phyloP scores from a whole-genome alignment of 805 yeast species.

The Cyberlindnera euphorbiae region DNA sequence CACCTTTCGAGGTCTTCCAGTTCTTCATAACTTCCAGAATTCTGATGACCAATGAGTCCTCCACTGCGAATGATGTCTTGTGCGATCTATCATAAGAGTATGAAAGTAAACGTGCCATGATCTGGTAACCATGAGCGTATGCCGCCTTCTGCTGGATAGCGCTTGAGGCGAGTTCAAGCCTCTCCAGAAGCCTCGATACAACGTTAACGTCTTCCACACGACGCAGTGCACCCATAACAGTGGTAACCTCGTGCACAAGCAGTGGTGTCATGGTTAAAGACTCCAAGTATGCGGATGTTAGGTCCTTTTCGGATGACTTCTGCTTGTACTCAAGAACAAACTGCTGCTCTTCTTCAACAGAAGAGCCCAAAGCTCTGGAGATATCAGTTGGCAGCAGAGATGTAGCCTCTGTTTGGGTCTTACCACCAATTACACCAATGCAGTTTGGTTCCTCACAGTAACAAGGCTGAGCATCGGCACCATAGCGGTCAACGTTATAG shows the following conservation, averaged over 20 bases:
- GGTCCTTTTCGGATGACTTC: constrained; percentile 38
- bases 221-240: constrained; percentile 75
- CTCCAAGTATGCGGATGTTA: constrained; percentile 62
- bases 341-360: constrained; percentile 59
- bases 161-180: constrained; percentile 54
- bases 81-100: constrained; percentile 19
- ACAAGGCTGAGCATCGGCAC: constrained; percentile 91
- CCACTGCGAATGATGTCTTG: constrained; percentile 18
- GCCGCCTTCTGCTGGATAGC: constrained; percentile 55
- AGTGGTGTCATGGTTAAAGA: constrained; percentile 51
- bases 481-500: constrained; percentile 93
- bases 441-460: constrained; percentile 92
- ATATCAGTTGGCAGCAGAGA: constrained; percentile 75
- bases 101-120: constrained; percentile 58
- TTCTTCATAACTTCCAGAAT: constrained; percentile 52
- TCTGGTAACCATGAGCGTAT: constrained; percentile 81
- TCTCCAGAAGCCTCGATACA: constrained; percentile 58
- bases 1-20: constrained; percentile 73
- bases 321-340: constrained; percentile 62
- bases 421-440: constrained; percentile 92
- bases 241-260: constrained; percentile 56
- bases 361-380: constrained; percentile 82
- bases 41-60: constrained; percentile 38
- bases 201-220: constrained; percentile 68
- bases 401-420: constrained; percentile 92